Evolutionary conservation across 345 rosid genomes (phyloP).

Genomic region (Eucalyptus regnans): DNA sequence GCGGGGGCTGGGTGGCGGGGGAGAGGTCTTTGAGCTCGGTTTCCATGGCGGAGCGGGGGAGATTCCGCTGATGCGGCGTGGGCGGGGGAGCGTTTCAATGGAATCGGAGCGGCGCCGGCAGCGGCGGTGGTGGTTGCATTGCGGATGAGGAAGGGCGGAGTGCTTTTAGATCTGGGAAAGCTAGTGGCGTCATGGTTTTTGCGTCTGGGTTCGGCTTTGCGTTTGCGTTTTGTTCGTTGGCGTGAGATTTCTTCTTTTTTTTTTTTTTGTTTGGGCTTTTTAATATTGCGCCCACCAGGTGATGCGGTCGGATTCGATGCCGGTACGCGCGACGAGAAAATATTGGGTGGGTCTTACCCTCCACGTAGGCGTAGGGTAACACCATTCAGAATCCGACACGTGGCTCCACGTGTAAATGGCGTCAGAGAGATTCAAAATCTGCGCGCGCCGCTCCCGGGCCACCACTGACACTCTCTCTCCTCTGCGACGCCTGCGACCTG

Average conservation of each 20-base stretch:
- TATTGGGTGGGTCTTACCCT: too few relatives aligned
- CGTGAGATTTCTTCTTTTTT: neutral
- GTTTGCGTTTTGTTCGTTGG: neutral
- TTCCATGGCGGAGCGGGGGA: slow-evolving; percentile 23
- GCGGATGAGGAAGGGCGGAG: neutral
- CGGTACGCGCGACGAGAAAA: neutral
- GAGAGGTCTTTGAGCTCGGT: slow-evolving; percentile 48
- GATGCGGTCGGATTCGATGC: neutral
- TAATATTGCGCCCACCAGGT: neutral
- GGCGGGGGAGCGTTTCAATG: neutral
- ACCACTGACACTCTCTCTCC: too few relatives aligned
- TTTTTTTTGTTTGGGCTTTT: neutral
- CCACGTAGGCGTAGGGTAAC: too few relatives aligned
- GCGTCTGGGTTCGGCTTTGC: neutral
- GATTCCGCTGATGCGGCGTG: neutral
- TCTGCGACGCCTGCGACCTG: too few relatives aligned
- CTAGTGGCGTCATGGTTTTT: neutral
- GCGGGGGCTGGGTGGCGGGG: neutral
- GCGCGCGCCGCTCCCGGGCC: too few relatives aligned
- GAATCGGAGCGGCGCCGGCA: neutral
- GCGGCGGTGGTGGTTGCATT: neutral
- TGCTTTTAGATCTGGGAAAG: slow-evolving; percentile 3
- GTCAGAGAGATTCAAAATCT: too few relatives aligned
- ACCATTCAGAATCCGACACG: too few relatives aligned
- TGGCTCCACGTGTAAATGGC: too few relatives aligned